Conservation (phyloP, 2,329 filamentous ascomycete species). For the Coniosporium tulheliwenetii region DNA sequence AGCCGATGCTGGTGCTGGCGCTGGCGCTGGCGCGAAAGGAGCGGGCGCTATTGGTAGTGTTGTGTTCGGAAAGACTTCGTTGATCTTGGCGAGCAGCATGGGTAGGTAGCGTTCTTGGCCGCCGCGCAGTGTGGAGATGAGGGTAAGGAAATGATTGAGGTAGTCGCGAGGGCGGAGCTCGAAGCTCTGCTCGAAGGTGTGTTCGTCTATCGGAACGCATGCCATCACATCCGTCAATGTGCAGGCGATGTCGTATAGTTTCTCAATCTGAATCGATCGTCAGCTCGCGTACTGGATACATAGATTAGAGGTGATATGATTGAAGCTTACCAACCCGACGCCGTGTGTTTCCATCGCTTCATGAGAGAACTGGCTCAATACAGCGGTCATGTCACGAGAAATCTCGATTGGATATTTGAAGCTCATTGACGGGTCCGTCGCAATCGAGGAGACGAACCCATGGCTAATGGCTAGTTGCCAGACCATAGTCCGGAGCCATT, state of each 20-base stretch:
- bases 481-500: conserved; percentile 56
- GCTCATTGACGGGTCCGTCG: conserved; percentile 42
- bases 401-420: conserved; percentile 47
- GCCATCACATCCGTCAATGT: conserved; percentile 60
- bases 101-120: conserved; percentile 65
- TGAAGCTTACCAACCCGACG: conserved; percentile 48
- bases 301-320: not conserved
- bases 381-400: conserved; percentile 40
- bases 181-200: conserved; percentile 42
- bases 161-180: conserved; percentile 55
- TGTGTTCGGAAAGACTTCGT: conserved; percentile 47
- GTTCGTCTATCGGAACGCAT: conserved; percentile 37
- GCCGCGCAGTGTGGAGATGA: conserved; percentile 55
- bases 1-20: conserved; percentile 5
- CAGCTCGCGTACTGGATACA: not conserved
- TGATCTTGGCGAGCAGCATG: conserved; percentile 59
- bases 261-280: conserved; percentile 45
- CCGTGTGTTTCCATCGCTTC: conserved; percentile 61
- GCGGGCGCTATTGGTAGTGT: conserved; percentile 13
- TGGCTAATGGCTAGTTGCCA: conserved; percentile 57
- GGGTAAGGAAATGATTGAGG: conserved; percentile 50
- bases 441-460: conserved; percentile 43
- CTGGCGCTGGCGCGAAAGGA: conserved; percentile 12
- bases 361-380: conserved; percentile 57
- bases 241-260: conserved; percentile 62